Base-by-base conservation (phyloP, 768 basidiomycete genomes). In the Boletus tomentosulus region DNA sequence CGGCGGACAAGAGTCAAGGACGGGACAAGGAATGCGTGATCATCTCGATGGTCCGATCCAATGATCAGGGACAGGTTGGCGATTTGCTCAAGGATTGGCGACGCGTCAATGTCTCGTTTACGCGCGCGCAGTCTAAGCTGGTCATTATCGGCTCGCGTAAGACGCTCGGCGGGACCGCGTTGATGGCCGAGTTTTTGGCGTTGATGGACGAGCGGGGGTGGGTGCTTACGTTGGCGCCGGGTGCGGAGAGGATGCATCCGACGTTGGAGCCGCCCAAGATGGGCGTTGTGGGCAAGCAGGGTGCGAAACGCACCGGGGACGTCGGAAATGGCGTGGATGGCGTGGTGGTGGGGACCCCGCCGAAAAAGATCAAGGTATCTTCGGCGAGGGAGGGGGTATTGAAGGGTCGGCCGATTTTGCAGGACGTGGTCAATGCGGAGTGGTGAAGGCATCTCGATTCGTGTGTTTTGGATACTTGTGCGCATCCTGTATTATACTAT, bases 71-170 rank as follows among this genome's bases (percentile, higher is more conserved):
- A 54, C 78, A 77, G 70, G 79, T 92, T 27, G 97, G 97, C 9
- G 94, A 98, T 50, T 78, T 99, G 2, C 76, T 98, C 25, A 92
- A 89, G 61, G 97, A 99, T 66, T 98, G 96, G 95, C 79, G 97
- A 35, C 73, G 97, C 33, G 86, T 98, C 78, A 99, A 99, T 64
- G 97, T 99, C 16, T 89, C 93, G 7, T 92, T 98, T 68, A 98
- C 96, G 1, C 86, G 97, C 15, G 96, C 95, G 0, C 84, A 87
- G 51, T 82, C 83, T 31, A 99, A 99, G 73, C 74, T 99, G 3
- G 77, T 98, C 69, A 87, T 99, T 54, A 78, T 99, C 61, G 96
- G 97, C 4, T 95, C 92, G 0, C 78, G 86, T 39, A 80, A 73
- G 62, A 99, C 96, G 1, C 76, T 99, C 10, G 68, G 80, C 39